A percentile compares a stretch with the other conserved stretches of the same genome.
These are phyloP conservation scores for Bertia moriformis DNA, from an alignment of 2,329 filamentous ascomycete species.

Conservation along the genomic window DNA sequence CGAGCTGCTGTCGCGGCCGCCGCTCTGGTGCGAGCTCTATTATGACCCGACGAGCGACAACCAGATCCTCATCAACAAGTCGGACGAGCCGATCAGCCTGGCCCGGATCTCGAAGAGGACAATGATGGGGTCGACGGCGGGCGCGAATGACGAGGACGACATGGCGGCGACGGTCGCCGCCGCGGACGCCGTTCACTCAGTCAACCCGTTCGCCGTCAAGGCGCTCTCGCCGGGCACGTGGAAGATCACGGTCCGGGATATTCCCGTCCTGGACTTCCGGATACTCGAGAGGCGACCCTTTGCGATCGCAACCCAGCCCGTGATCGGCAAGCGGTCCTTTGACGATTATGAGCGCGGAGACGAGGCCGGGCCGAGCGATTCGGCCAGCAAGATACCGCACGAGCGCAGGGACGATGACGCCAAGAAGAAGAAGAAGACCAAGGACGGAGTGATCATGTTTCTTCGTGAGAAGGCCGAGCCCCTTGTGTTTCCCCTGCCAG, in stretches of 20 bases:
- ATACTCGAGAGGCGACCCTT: constrained; percentile 39
- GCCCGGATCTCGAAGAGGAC: constrained; percentile 22
- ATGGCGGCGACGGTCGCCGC: constrained; percentile 20
- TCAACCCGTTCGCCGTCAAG: constrained; percentile 18
- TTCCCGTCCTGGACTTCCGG: constrained; percentile 39
- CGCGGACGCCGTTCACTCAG: not conserved
- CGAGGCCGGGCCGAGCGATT: constrained; percentile 17
- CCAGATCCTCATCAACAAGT: constrained; percentile 39
- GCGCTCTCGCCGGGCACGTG: constrained; percentile 38
- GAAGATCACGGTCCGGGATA: constrained; percentile 33
- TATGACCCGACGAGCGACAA: constrained; percentile 44
- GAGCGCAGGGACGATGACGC: too few relatives aligned
- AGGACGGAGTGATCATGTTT: constrained; percentile 40
- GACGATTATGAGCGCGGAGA: constrained; percentile 27
- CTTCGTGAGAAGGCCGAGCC: constrained; percentile 31
- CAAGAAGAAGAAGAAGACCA: constrained; percentile 4
- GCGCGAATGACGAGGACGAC: constrained; percentile 26
- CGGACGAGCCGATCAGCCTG: constrained; percentile 35
- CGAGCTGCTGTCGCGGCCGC: constrained; percentile 25
- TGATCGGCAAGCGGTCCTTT: constrained; percentile 31
- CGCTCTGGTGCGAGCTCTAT: constrained; percentile 44
- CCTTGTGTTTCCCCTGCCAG: constrained; percentile 34
- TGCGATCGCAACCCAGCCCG: constrained; percentile 15
- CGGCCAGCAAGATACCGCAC: too few relatives aligned
- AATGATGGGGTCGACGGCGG: constrained; percentile 13